A percentile compares a stretch with the other conserved stretches of the same genome.
Evolutionary conservation across 2,329 filamentous ascomycete genomes (phyloP).

Genomic region (Penicillium janthinellum): DNA sequence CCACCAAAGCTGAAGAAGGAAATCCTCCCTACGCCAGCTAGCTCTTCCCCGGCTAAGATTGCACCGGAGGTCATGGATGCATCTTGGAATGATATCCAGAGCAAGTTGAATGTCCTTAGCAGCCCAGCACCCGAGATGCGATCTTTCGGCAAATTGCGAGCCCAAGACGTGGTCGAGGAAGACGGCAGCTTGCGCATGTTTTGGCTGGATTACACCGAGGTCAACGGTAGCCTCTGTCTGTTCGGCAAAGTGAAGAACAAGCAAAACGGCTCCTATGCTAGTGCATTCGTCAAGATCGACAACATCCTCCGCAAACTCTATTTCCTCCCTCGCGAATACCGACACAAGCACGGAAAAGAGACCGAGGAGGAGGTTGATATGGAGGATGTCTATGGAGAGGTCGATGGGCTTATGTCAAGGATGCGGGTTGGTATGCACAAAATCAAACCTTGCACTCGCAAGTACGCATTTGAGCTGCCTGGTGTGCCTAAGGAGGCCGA

Average conservation of each 20-base stretch:
- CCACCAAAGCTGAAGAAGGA: conserved; percentile 73
- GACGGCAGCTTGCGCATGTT: conserved; percentile 93
- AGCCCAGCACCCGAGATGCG: conserved; percentile 65
- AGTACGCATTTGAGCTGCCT: conserved; percentile 92
- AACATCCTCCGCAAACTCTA: conserved; percentile 91
- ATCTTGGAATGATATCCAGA: conserved; percentile 85
- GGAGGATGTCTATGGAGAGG: conserved; percentile 86
- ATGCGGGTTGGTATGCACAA: conserved; percentile 88
- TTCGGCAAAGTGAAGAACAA: conserved; percentile 97
- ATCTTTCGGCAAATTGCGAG: conserved; percentile 76
- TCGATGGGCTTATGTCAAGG: conserved; percentile 83
- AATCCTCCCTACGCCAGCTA: conserved; percentile 69
- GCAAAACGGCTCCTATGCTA: conserved; percentile 74
- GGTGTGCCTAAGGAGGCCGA: conserved; percentile 84
- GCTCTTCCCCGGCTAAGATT: conserved; percentile 72
- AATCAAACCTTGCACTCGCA: conserved; percentile 84
- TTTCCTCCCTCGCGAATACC: conserved; percentile 78
- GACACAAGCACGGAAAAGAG: conserved; percentile 61
- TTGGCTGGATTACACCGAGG: conserved; percentile 94
- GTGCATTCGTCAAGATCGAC: conserved; percentile 94
- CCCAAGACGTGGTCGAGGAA: conserved; percentile 84
- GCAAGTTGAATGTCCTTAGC: conserved; percentile 81
- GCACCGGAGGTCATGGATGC: conserved; percentile 68
- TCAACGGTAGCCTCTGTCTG: conserved; percentile 86
- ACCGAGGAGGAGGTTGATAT: conserved; percentile 80